Percentiles rank a stretch among this genome's conserved stretches.
phyloP scores from a whole-genome alignment of 495 filamentous ascomycete species.

The Trichoderma gamsii region DNA sequence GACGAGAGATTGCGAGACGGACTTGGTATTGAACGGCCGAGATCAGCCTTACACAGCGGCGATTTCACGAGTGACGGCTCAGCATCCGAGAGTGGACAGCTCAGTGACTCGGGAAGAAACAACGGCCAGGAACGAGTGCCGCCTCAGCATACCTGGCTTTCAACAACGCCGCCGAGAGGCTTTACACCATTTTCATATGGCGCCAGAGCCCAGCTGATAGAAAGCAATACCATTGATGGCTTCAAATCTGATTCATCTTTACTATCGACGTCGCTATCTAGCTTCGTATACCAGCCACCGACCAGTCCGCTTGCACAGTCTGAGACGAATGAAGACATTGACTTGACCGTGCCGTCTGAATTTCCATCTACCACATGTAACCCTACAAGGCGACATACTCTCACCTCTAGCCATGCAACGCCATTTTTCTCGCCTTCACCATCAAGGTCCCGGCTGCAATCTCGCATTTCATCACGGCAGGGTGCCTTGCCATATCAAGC shows the following conservation, averaged over 20 bases:
- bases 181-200: conserved; percentile 29
- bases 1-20: conserved; percentile 35
- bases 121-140: conserved; percentile 15
- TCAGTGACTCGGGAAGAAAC: background rate
- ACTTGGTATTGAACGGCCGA: conserved; percentile 69
- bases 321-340: conserved; percentile 79
- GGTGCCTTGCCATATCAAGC: conserved; percentile 57
- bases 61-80: conserved; percentile 64
- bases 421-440: conserved; percentile 25
- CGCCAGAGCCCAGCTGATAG: conserved; percentile 19
- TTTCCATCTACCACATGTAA: conserved; percentile 28
- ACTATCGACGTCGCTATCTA: conserved; percentile 67
- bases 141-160: conserved; percentile 28
- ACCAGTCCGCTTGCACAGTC: conserved; percentile 91
- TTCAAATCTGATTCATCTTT: conserved; percentile 51
- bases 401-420: conserved; percentile 31
- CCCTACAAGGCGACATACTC: conserved; percentile 34
- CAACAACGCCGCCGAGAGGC: conserved; percentile 43
- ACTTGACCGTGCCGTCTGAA: conserved; percentile 49
- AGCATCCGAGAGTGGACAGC: background rate
- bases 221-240: background rate
- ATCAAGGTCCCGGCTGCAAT: conserved; percentile 21
- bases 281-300: conserved; percentile 77
- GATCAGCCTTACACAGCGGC: conserved; percentile 82
- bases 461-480: conserved; percentile 31